These are phyloP conservation scores for Ramularia endophylla DNA, from an alignment of 2,329 filamentous ascomycete genomes.

Conservation along the genomic window DNA sequence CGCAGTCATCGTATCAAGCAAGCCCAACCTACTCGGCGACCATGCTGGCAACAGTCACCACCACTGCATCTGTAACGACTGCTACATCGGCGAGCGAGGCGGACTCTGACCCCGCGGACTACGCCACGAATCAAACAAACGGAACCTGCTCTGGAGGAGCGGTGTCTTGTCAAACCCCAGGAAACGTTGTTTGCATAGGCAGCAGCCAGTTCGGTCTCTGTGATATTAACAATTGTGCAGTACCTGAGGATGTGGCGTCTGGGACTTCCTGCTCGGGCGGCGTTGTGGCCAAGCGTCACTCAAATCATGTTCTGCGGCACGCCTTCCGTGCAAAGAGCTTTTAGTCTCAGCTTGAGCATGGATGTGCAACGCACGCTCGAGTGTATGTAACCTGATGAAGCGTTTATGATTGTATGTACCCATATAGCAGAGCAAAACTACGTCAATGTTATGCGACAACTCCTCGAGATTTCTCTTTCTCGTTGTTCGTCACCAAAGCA, in stretches of 20 bases:
- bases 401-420: too few species aligned
- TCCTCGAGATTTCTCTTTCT: too few species aligned
- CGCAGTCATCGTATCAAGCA: too few species aligned
- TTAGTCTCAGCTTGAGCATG: constrained; percentile 2
- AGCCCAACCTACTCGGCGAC: too few species aligned
- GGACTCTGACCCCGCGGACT: too few species aligned
- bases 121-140: too few species aligned
- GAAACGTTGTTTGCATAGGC: constrained; percentile 38
- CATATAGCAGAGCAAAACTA: too few species aligned
- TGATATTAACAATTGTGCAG: constrained; percentile 35
- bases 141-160: constrained; percentile 11
- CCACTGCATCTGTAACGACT: constrained; percentile 7
- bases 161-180: constrained; percentile 24
- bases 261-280: constrained; percentile 37
- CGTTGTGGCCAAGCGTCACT: constrained; percentile 19
- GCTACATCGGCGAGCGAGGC: constrained; percentile 5
- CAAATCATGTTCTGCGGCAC: constrained; percentile 6
- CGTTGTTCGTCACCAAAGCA: too few species aligned
- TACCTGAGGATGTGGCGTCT: constrained; percentile 34
- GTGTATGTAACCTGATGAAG: too few species aligned
- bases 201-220: constrained; percentile 37
- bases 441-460: too few species aligned
- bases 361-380: too few species aligned
- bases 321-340: constrained; percentile 2
- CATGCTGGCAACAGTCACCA: too few species aligned